Conservation (phyloP, 2,329 filamentous ascomycete species). For the Arachnopeziza araneosa region DNA sequence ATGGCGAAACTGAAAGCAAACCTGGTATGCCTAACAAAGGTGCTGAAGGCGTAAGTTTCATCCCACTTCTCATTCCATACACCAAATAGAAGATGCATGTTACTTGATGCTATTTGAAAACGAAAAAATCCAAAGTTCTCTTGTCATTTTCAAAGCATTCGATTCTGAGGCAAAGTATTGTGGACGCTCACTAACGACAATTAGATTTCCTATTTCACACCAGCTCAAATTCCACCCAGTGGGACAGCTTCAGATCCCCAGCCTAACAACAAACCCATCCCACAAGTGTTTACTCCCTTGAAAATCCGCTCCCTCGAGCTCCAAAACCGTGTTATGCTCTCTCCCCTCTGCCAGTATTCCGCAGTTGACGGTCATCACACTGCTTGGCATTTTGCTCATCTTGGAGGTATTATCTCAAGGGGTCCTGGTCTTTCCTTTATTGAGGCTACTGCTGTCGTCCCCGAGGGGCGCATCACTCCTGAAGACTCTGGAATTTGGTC, state of each 20-base stretch:
- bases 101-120: too few relatives aligned
- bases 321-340: conserved; percentile 62
- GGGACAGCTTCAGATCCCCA: conserved; percentile 42
- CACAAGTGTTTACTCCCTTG: conserved; percentile 41
- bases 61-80: not conserved
- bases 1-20: conserved; percentile 13
- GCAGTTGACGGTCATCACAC: conserved; percentile 67
- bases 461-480: conserved; percentile 78
- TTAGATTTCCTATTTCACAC: conserved; percentile 40
- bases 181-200: not conserved
- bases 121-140: too few relatives aligned
- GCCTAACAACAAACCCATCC: conserved; percentile 39
- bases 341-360: conserved; percentile 63
- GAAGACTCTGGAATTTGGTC: conserved; percentile 78
- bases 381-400: conserved; percentile 76
- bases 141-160: too few relatives aligned
- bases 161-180: too few relatives aligned
- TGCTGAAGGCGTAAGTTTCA: conserved; percentile 16
- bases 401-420: conserved; percentile 70
- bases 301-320: conserved; percentile 44
- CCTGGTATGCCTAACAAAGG: conserved; percentile 21
- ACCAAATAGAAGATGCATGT: too few relatives aligned
- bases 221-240: conserved; percentile 39
- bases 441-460: conserved; percentile 70
- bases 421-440: conserved; percentile 72